Conservation (phyloP, 768 basidiomycete species). For the Termitomyces sp. region DNA sequence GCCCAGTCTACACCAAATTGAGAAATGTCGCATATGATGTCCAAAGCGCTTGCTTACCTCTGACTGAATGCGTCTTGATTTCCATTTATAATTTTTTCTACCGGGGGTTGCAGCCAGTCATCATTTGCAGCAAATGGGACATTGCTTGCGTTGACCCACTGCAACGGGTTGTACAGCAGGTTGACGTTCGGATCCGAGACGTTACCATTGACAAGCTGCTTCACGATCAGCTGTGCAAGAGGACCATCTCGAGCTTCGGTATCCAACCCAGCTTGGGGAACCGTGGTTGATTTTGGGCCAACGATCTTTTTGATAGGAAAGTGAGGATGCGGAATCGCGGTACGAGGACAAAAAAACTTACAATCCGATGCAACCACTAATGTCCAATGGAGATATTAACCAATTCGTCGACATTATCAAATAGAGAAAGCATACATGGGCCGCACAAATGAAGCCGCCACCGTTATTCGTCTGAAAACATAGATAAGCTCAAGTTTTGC, state of each 20-base stretch:
- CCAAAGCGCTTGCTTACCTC: slow-evolving; percentile 20
- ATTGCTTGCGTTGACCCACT: slow-evolving; percentile 43
- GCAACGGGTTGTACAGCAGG: slow-evolving; percentile 42
- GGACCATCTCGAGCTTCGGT: slow-evolving; percentile 41
- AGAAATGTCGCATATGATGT: background rate
- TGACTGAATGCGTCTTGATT: slow-evolving; percentile 45
- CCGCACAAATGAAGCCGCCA: slow-evolving; percentile 53
- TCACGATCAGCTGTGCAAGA: slow-evolving; percentile 43
- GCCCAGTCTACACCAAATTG: slow-evolving; percentile 27
- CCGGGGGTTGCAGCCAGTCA: slow-evolving; percentile 44
- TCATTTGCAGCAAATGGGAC: slow-evolving; percentile 30
- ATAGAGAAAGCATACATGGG: slow-evolving; percentile 37
- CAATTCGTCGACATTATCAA: background rate
- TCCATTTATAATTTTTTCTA: slow-evolving; percentile 39
- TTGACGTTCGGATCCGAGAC: slow-evolving; percentile 35
- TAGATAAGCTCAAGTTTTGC: background rate
- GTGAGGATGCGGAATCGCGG: background rate
- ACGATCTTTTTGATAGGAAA: slow-evolving; percentile 29
- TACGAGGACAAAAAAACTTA: slow-evolving; percentile 14
- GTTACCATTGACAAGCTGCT: slow-evolving; percentile 31
- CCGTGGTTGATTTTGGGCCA: slow-evolving; percentile 44
- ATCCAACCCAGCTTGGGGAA: slow-evolving; percentile 50
- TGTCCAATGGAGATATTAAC: slow-evolving; percentile 2
- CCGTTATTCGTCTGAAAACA: slow-evolving; percentile 39
- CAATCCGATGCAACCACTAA: slow-evolving; percentile 42